phyloP scores from a whole-genome alignment of 208 protist genomes.

The Acanthamoeba castellanii region DNA sequence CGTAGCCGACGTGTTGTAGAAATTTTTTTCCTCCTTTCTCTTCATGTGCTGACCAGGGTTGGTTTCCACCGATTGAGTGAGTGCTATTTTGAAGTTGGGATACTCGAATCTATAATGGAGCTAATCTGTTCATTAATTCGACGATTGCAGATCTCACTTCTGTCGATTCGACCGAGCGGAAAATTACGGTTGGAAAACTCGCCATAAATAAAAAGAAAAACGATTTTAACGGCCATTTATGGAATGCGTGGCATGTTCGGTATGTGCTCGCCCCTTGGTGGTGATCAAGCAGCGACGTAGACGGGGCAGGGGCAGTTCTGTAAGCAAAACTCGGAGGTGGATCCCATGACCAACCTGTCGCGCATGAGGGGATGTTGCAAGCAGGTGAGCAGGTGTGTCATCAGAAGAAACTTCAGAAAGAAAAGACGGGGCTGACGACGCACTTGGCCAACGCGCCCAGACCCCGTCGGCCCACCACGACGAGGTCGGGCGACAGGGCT shows the following conservation, averaged over 20 bases:
- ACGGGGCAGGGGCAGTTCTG: conserved; percentile 32
- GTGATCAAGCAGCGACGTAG: not conserved
- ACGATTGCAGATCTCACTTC: too few species aligned
- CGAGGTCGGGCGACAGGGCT: not conserved
- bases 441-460: conserved; percentile 49
- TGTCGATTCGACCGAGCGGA: too few species aligned
- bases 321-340: conserved; percentile 65
- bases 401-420: not conserved
- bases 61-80: too few species aligned
- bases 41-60: not conserved
- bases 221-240: not conserved
- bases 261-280: too few species aligned
- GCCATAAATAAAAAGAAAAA: not conserved
- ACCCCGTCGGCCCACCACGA: not conserved
- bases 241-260: too few species aligned
- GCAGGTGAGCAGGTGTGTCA: too few species aligned
- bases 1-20: not conserved
- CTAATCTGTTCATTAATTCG: too few species aligned
- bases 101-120: too few species aligned
- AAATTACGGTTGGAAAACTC: too few species aligned
- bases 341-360: conserved; percentile 66
- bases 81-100: too few species aligned
- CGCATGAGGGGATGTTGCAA: not conserved
- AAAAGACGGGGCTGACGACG: not conserved
- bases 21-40: not conserved